Base-by-base conservation (phyloP, 2,329 filamentous ascomycete species). In the Waltergamsia citrina region DNA sequence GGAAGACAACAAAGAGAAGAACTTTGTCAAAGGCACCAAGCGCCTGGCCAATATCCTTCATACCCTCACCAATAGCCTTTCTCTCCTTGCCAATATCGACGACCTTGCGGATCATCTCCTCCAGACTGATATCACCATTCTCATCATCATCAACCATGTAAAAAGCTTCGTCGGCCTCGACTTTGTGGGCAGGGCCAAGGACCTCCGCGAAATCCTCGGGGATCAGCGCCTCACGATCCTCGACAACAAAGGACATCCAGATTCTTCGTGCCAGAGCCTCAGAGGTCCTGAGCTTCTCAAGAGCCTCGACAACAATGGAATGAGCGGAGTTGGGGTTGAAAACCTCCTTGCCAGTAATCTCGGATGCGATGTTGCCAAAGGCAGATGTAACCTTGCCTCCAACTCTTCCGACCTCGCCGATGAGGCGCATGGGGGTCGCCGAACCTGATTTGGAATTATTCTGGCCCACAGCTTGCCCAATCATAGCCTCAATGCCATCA, bases 161-260 rank as follows among this genome's bases (percentile, higher is more conserved):
- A 52, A 96, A 96, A 36, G 81, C 83, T 55, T 94, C 86, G 38
- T 92, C 83, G 3, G 92, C 92, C 41, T 94, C 85, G 0, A 74
- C 65, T 41, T 77, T 75, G 47, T 82, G 79, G 6, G 74, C 73
- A 1, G 73, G 63, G 3, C 90, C 90, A 38, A 98, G 78, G 8
- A 96, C 90, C 53, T 96, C 90, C 20, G 79, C 54, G 24, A 98
- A 71, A 52, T 98, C 92, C 5, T 94, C 86, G 7, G 73, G 59
- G 44, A 74, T 85, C 7, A 98, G 67, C 1, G 80, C 67, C 26
- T 95, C 85, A 38, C 79, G 79, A 46, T 86, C 87, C 57, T 96
- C 90, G 4, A 92, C 77, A 2, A 94, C 92, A 52, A 95, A 94
- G 1, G 88, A 95, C 85, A 95, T 94, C 92, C 92, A 96, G 41